phyloP scores from a whole-genome alignment of 176 grass and related monocot species.

The Metroxylon sagu region DNA sequence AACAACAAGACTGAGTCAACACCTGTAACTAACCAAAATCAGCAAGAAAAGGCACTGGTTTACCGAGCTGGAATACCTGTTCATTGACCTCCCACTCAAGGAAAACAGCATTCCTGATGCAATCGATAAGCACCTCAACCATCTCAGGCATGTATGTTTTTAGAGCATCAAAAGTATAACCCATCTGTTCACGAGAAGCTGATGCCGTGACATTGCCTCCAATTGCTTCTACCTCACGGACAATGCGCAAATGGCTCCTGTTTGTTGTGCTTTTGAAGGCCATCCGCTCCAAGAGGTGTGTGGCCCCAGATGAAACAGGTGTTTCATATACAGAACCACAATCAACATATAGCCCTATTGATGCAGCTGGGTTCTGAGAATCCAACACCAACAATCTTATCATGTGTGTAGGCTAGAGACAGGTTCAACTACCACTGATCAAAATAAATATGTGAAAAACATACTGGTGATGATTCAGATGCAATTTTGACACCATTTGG shows the following conservation, averaged over 20 bases:
- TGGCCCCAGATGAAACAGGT: slow-evolving; percentile 38
- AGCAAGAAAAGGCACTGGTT: not conserved
- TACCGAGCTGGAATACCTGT: slow-evolving; percentile 39
- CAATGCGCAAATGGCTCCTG: slow-evolving; percentile 56
- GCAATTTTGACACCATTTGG: slow-evolving; percentile 70
- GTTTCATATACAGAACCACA: slow-evolving; percentile 82
- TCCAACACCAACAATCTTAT: not conserved
- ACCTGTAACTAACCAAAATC: not conserved
- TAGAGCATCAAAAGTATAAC: slow-evolving; percentile 78
- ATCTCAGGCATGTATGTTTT: slow-evolving; percentile 59
- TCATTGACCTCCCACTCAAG: slow-evolving; percentile 59
- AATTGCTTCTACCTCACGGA: slow-evolving; percentile 74
- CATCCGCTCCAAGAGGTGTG: slow-evolving; percentile 77
- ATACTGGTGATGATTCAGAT: slow-evolving; percentile 44
- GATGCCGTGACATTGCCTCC: slow-evolving; percentile 66
- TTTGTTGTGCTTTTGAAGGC: slow-evolving; percentile 75
- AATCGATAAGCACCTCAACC: slow-evolving; percentile 64
- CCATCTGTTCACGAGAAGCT: slow-evolving; percentile 75
- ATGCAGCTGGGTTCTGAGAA: slow-evolving; percentile 44
- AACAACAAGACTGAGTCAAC: not conserved
- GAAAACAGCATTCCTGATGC: slow-evolving; percentile 56
- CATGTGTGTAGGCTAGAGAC: not conserved
- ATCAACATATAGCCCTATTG: slow-evolving; percentile 71
- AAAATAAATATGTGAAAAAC: slow-evolving; percentile 3
- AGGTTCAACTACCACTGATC: not conserved